Evolutionary conservation across 768 basidiomycete genomes (phyloP), one percentile per base, ranked within the genome.

Genomic region (Chalciporus chontae): DNA sequence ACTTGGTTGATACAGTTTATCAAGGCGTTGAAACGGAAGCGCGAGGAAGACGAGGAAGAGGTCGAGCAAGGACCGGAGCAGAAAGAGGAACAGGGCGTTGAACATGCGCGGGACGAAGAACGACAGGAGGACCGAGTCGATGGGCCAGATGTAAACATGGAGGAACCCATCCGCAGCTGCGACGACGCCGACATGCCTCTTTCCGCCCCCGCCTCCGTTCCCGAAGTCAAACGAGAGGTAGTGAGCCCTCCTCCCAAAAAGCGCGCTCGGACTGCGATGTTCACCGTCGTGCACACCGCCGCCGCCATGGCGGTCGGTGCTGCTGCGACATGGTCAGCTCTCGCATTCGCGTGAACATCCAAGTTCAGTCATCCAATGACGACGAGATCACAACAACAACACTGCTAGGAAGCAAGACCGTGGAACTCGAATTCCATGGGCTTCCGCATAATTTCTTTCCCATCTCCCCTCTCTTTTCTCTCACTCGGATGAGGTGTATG

Each of bases 311-410:
- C 78, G 1, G 66, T 89, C 36, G 87, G 87, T 21, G 87, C 85
- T 13, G 80, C 83, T 11, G 82, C 80, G 3, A 77, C 86, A 3
- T 89, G 87, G 87, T 79, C 82, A 15, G 84, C 84, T 21, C 66
- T 90, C 50, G 87, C 87, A 1, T 89, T 83, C 65, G 73, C 71
- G 53, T 85, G 59, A 75, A 34, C 19, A 15, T 15, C n/a, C 15
- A 15, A n/a, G 34, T 36, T 7, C 34, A 15, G n/a, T 36, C n/a
- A 15, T 5, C 5, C n/a, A 36, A 15, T 15, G 3, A 36, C 14
- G 6, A 36, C 34, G 14, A 32, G 10, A 32, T 5, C 32, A n/a
- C 34, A n/a, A n/a, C 34, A 36, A 4, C 8, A 9, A n/a, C 34
- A n/a, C 34, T 5, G 34, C 34, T 36, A 15, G 34, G 34, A 36